Evolutionary conservation across 352 stramenopile species (phyloP).

Genomic region (Globisporangium middletonii): DNA sequence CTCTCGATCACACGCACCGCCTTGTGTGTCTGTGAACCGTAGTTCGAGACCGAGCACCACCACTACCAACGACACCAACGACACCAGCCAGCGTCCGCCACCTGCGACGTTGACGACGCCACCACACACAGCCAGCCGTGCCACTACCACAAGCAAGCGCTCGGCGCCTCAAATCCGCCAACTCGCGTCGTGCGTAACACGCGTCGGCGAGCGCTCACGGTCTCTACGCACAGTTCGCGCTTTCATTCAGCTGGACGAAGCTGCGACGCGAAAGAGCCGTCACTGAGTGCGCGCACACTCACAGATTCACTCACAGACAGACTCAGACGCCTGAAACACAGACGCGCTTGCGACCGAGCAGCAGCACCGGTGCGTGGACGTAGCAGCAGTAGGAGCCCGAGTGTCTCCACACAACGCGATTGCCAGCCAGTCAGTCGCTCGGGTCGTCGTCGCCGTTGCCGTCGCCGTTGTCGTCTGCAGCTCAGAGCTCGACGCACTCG

Average conservation of each 20-base stretch:
- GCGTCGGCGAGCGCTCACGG: neutral
- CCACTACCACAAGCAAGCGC: neutral
- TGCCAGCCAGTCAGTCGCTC: neutral
- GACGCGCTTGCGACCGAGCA: no score
- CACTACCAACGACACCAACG: conserved; percentile 1
- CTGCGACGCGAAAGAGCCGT: neutral
- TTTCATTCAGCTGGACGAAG: neutral
- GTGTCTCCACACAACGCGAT: neutral
- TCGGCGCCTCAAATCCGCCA: neutral
- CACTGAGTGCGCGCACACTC: no score
- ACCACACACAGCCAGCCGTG: neutral
- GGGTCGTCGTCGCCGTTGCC: no score
- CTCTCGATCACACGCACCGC: neutral
- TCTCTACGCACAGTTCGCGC: neutral
- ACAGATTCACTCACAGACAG: no score
- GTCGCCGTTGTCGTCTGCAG: neutral
- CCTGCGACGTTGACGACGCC: no score
- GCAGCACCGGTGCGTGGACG: no score
- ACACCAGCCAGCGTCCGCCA: neutral
- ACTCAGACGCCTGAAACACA: no score
- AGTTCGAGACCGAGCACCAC: neutral
- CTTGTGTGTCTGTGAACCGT: neutral
- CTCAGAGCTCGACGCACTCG: no score
- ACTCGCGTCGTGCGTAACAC: neutral
- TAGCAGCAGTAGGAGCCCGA: neutral